A percentile compares a stretch with the other conserved stretches of the same genome.
These are phyloP conservation scores for Aspergillus bombycis DNA, from an alignment of 2,329 filamentous ascomycete genomes.

Conservation along the genomic window DNA sequence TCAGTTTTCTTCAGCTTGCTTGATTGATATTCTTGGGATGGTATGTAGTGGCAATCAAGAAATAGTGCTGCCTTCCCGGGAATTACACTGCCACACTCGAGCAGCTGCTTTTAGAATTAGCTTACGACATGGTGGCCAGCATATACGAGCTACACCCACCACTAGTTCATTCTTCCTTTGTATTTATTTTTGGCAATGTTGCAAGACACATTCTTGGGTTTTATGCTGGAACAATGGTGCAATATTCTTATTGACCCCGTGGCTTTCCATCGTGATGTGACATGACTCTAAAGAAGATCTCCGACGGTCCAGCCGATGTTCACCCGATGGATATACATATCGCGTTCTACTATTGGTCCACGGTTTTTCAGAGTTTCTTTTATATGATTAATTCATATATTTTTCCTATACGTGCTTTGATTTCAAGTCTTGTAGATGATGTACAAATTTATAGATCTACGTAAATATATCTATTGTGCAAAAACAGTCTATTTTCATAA, in stretches of 20 bases:
- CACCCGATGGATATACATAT: not conserved
- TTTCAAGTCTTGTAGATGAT: no score
- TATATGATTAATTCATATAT: no score
- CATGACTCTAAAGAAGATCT: not conserved
- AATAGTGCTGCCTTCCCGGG: not conserved
- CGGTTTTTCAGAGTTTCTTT: no score
- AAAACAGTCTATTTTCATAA: no score
- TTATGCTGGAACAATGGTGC: not conserved
- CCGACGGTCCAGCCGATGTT: not conserved
- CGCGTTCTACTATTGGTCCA: no score
- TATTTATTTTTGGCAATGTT: not conserved
- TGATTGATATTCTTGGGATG: not conserved
- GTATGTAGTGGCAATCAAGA: conserved; percentile 2
- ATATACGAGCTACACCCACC: not conserved
- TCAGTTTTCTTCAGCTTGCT: not conserved
- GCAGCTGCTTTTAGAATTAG: conserved; percentile 1
- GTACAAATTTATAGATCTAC: no score
- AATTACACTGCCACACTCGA: conserved; percentile 1
- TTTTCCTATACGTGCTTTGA: no score
- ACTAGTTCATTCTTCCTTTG: not conserved
- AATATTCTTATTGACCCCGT: no score
- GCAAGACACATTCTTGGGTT: not conserved
- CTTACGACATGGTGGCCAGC: not conserved
- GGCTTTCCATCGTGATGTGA: not conserved
- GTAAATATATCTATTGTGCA: no score